phyloP scores from a whole-genome alignment of 768 basidiomycete genomes.

The Boletus pseudo-olivaceus region DNA sequence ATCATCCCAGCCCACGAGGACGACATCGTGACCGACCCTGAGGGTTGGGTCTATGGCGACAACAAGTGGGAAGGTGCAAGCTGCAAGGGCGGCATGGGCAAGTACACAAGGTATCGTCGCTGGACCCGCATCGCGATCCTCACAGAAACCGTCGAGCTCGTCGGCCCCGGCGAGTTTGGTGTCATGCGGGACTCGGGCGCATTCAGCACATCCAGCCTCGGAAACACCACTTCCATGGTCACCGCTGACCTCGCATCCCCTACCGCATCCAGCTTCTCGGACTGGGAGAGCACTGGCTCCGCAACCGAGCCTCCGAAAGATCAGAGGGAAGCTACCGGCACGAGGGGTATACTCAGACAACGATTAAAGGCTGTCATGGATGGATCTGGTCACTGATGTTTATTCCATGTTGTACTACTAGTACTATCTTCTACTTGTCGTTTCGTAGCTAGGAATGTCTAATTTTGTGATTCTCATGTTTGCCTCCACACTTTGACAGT shows the following conservation, averaged over 20 bases:
- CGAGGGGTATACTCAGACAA: conserved; percentile 25
- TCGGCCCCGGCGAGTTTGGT: conserved; percentile 36
- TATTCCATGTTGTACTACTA: conserved; percentile 20
- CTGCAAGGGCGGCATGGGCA: conserved; percentile 80
- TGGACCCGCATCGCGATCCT: conserved; percentile 86
- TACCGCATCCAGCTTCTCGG: conserved; percentile 29
- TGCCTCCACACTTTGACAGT: conserved; percentile 86
- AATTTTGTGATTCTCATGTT: conserved; percentile 22
- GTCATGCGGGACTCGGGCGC: conserved; percentile 26
- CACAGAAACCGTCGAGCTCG: conserved; percentile 63
- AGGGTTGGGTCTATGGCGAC: conserved; percentile 93
- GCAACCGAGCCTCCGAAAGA: conserved; percentile 19
- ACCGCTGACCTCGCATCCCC: conserved; percentile 24
- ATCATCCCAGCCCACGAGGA: conserved; percentile 40
- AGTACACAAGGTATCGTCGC: conserved; percentile 83
- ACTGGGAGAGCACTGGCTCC: conserved; percentile 29
- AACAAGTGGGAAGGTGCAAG: conserved; percentile 90
- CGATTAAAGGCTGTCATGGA: conserved; percentile 31
- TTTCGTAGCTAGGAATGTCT: not conserved
- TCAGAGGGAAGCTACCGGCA: conserved; percentile 13
- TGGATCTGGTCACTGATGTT: conserved; percentile 20
- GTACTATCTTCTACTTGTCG: not conserved
- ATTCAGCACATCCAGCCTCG: conserved; percentile 14
- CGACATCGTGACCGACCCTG: conserved; percentile 66
- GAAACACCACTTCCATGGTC: conserved; percentile 23